Base-by-base conservation (phyloP, 192 early-diverging fungal genomes). In the Linnemannia hyalina region DNA sequence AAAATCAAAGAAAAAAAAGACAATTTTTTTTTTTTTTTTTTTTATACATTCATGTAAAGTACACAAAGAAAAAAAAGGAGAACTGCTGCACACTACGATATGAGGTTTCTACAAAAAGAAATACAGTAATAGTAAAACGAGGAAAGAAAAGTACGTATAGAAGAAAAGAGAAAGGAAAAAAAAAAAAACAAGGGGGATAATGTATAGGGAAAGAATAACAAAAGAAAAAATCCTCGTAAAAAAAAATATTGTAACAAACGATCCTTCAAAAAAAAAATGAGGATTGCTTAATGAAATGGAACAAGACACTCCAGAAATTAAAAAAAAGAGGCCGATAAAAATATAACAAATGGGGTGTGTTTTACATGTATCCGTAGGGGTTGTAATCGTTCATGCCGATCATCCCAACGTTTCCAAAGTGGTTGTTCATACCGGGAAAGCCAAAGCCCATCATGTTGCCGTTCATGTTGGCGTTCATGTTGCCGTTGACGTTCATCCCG, bases 311-410 rank as follows among this genome's bases (percentile, higher is more conserved):
- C n/a, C 68, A 49, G 35, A 23, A 15, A n/a, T n/a, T n/a, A 42
- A 10, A 23, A 23, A 57, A n/a, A 7, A 42, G 29, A 20, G 44
- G 26, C 32, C 32, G 68, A 82, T 23, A 32, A 72, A 38, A 68
- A 47, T 69, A 46, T 42, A 38, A 36, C 47, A 42, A n/a, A 32
- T 5, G 29, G 29, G 20, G 22, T 23, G 23, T 52, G 46, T 76
- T 70, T 88, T 89, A 91, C 85, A 91, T 88, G 82, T 91, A 91
- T 18, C 73, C 74, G 29, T 83, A 84, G 1, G 82, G 81, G 57
- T 82, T 79, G 68, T 85, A 88, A 26, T 91, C 90, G 77, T 90
- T 90, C 82, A 91, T 85, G 36, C 90, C 90, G 80, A 91, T 82
- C 80, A 91, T 89, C 63, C 90, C 84, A 49, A 82, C 85, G 72